Base-by-base conservation (phyloP, 805 yeast species). In the Priceomyces haplophilus region DNA sequence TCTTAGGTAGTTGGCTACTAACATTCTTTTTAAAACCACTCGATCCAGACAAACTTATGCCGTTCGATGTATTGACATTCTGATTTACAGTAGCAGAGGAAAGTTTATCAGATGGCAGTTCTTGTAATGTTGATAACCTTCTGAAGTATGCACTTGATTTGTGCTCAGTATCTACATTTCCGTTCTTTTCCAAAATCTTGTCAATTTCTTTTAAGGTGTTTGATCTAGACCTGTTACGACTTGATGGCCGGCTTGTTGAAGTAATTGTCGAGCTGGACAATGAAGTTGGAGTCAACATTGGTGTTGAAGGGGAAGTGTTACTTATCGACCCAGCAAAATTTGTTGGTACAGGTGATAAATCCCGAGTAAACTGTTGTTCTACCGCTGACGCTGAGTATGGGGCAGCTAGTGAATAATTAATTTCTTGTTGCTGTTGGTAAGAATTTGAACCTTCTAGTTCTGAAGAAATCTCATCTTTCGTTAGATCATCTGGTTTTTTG, bases 101-200 rank as follows among this genome's bases (percentile, higher is more conserved):
- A 7, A 21, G 34, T 41, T 61, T 68, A 38, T 64, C 72, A 2
- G 43, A 34, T 3, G 75, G 75, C 11, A 51, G 49, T 45, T 83
- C 89, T 8, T 80, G 83, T 12, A 84, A 58, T 0, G 84, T 79
- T 0, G 88, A 81, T 31, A 83, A 59, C 46, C 88, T 69, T 52
- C 82, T 71, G 61, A 82, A 80, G 54, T 81, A 82, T 18, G 85
- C 87, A 17, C 78, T 78, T 30, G 79, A 77, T 50, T 73, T 78
- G 33, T 68, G 75, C 35, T 74, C 79, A 1, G 71, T 61, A 41
- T 69, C 73, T 13, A 61, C 69, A 31, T 49, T 56, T 23, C 65
- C 73, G 44, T 58, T 61, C 39, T 63, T 64, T 37, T 69, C 73
- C 25, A 67, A 50, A 24, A 67, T 59, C 33, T 48, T 54, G 42